A percentile compares a stretch with the other conserved stretches of the same genome.
phyloP scores from a whole-genome alignment of 352 stramenopile species.

The Globisporangium camurandrum region DNA sequence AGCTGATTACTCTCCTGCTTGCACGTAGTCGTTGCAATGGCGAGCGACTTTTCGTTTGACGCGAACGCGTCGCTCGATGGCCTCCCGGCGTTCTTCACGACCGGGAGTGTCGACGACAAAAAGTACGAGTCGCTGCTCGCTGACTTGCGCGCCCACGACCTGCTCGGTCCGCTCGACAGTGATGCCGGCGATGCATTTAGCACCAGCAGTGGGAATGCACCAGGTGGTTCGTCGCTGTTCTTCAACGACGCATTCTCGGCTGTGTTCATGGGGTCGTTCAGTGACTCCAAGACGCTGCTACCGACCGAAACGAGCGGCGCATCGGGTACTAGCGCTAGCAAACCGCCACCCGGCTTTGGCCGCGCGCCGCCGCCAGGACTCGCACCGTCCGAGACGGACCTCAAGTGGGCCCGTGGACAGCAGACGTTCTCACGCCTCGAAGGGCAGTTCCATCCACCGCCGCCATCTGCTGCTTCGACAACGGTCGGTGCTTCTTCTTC shows the following conservation, averaged over 20 bases:
- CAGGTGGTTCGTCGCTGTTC: constrained; percentile 63
- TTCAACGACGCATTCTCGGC: constrained; percentile 83
- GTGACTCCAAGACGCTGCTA: constrained; percentile 22
- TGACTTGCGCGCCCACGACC: constrained; percentile 77
- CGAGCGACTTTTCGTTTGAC: constrained; percentile 32
- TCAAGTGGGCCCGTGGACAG: constrained; percentile 76
- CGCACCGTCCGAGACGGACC: constrained; percentile 47
- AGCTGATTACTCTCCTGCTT: too few relatives aligned
- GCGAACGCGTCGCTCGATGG: constrained; percentile 24
- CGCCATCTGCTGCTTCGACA: constrained; percentile 5
- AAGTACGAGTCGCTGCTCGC: constrained; percentile 85
- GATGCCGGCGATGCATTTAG: constrained; percentile 9
- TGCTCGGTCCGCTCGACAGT: constrained; percentile 58
- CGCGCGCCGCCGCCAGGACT: constrained; percentile 39
- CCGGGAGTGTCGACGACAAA: constrained; percentile 70
- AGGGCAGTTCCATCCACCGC: constrained; percentile 26
- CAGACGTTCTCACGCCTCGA: constrained; percentile 63
- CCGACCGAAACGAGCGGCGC: not conserved
- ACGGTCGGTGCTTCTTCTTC: too few relatives aligned
- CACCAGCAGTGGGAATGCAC: constrained; percentile 12
- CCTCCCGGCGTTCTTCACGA: constrained; percentile 74
- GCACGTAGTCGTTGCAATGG: constrained; percentile 23
- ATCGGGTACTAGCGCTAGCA: constrained; percentile 2
- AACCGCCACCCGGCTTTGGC: constrained; percentile 47
- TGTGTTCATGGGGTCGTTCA: constrained; percentile 77